Evolutionary conservation across 441 rosid species (phyloP).

Genomic region (Melastoma candidum): DNA sequence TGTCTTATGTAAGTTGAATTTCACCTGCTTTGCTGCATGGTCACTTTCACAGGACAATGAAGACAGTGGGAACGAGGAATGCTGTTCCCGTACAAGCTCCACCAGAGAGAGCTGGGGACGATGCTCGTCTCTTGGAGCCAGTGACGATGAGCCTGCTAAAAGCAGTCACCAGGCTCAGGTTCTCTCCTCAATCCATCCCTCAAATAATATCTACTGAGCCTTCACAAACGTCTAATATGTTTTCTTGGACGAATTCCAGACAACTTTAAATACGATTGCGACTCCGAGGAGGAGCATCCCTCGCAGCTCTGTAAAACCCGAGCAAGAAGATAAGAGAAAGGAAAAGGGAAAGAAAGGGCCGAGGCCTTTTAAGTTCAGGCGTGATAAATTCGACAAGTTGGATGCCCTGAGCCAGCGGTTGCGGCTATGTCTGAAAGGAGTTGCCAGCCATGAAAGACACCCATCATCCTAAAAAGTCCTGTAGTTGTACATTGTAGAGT

Average conservation of each 20-base stretch:
- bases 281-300: slow-evolving; percentile 37
- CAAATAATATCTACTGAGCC: too few species aligned
- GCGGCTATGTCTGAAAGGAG: slow-evolving; percentile 54
- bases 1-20: too few species aligned
- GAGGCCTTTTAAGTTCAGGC: slow-evolving; percentile 47
- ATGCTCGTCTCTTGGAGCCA: slow-evolving; percentile 88
- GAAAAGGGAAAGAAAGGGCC: slow-evolving; percentile 40
- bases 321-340: slow-evolving; percentile 3
- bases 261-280: slow-evolving; percentile 35
- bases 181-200: too few species aligned
- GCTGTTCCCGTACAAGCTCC: slow-evolving; percentile 83
- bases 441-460: slow-evolving; percentile 60
- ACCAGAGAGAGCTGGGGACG: slow-evolving; percentile 98
- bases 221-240: too few species aligned
- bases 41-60: slow-evolving; percentile 41
- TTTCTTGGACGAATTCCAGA: slow-evolving; percentile 20
- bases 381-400: slow-evolving; percentile 55
- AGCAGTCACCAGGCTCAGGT: too few species aligned
- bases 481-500: slow-evolving; percentile 12
- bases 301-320: slow-evolving; percentile 18
- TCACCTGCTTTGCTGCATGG: too few species aligned
- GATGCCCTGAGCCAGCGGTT: slow-evolving; percentile 73
- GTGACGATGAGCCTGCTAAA: slow-evolving; percentile 21
- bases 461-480: slow-evolving; percentile 22
- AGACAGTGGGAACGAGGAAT: slow-evolving; percentile 55